These are phyloP conservation scores for Lasiosphaeris hirsuta DNA, from an alignment of 495 filamentous ascomycete species.

Conservation along the genomic window DNA sequence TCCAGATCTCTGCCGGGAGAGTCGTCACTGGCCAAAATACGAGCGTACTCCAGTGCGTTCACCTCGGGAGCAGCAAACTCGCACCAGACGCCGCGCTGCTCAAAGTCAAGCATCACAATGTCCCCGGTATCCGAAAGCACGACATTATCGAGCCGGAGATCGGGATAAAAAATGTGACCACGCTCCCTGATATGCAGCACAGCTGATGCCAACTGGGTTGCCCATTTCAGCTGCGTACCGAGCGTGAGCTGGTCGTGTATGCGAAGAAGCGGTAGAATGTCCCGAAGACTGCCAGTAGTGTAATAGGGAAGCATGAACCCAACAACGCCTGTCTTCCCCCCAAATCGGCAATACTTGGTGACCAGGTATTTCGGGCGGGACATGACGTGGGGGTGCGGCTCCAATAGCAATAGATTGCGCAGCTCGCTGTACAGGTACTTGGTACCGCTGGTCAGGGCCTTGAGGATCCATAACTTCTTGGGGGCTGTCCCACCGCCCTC, in stretches of 20 bases:
- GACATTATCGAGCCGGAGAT: constrained; percentile 49
- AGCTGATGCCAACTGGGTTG: constrained; percentile 41
- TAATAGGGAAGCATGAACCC: constrained; percentile 47
- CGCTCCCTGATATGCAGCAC: constrained; percentile 36
- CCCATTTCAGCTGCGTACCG: constrained; percentile 41
- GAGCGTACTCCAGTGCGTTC: constrained; percentile 46
- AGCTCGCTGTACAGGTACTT: constrained; percentile 50
- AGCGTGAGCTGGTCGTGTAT: constrained; percentile 34
- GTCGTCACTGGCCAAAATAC: constrained; percentile 33
- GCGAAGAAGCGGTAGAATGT: constrained; percentile 40
- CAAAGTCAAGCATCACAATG: constrained; percentile 50
- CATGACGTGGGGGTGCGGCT: constrained; percentile 43
- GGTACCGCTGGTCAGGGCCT: constrained; percentile 46
- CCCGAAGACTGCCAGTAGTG: constrained; percentile 39
- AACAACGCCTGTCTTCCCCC: constrained; percentile 42
- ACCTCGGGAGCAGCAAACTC: constrained; percentile 50
- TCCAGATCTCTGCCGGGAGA: constrained; percentile 17
- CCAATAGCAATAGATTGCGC: constrained; percentile 41
- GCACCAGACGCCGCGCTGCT: constrained; percentile 51
- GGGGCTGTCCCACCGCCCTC: neutral
- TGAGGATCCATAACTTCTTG: constrained; percentile 42
- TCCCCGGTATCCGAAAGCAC: constrained; percentile 38
- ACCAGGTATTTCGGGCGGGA: constrained; percentile 40
- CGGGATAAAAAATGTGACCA: constrained; percentile 44
- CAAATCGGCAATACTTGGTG: constrained; percentile 45